Evolutionary conservation across 495 filamentous ascomycete species (phyloP).

Genomic region (Xylaria intraflava): DNA sequence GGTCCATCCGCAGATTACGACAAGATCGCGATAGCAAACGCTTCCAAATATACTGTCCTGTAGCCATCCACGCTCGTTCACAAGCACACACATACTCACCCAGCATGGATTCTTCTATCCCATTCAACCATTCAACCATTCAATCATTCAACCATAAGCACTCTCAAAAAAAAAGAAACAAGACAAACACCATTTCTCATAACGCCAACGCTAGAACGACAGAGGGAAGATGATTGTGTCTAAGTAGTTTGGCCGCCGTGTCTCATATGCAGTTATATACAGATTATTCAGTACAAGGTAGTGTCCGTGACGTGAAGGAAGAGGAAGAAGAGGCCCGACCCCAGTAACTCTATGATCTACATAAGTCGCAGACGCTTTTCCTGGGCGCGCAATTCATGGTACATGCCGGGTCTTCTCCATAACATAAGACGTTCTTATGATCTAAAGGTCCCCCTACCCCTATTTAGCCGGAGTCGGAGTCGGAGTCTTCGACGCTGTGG

Average conservation of each 20-base stretch:
- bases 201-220: background rate
- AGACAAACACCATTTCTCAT: background rate
- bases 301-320: too few relatives aligned
- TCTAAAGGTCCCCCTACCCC: background rate
- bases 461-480: background rate
- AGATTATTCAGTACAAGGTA: constrained; percentile 7
- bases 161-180: background rate
- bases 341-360: constrained; percentile 7
- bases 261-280: constrained; percentile 10
- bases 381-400: background rate
- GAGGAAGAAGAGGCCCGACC: background rate
- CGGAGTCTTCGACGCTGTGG: too few relatives aligned
- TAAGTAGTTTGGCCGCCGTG: background rate
- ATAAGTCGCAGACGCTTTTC: background rate
- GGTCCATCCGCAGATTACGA: too few relatives aligned
- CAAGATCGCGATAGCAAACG: too few relatives aligned
- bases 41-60: too few relatives aligned
- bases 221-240: background rate
- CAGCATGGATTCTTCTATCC: too few relatives aligned
- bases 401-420: background rate
- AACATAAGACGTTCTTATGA: background rate
- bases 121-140: too few relatives aligned
- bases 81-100: too few relatives aligned
- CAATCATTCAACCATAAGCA: too few relatives aligned
- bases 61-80: too few relatives aligned